These are phyloP conservation scores for Lentinus brumalis DNA, from an alignment of 768 basidiomycete genomes.

Conservation along the genomic window DNA sequence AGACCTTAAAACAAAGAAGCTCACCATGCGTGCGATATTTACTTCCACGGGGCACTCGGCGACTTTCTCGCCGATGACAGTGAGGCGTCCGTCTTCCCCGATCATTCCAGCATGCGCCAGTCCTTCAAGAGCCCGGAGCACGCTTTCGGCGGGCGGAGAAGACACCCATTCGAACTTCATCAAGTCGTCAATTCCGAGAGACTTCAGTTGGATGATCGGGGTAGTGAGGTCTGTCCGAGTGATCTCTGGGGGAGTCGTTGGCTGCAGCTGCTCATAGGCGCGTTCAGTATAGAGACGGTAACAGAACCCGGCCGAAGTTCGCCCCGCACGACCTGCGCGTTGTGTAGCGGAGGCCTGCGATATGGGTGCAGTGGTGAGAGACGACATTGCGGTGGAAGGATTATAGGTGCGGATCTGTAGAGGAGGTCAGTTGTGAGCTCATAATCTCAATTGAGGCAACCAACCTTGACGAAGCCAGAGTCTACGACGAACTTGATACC, in stretches of 20 bases:
- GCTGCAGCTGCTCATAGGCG: conserved; percentile 58
- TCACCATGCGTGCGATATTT: conserved; percentile 90
- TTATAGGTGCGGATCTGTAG: conserved; percentile 86
- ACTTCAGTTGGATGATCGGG: conserved; percentile 91
- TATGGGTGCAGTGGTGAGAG: conserved; percentile 79
- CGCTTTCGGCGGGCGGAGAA: conserved; percentile 81
- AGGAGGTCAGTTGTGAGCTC: not conserved
- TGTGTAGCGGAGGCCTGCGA: conserved; percentile 91
- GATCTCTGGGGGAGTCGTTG: conserved; percentile 85
- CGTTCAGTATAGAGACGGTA: conserved; percentile 85
- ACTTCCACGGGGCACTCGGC: conserved; percentile 95
- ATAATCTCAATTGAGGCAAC: conserved; percentile 6
- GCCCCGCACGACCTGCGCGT: conserved; percentile 91
- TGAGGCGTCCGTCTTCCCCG: conserved; percentile 77
- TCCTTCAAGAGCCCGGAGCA: conserved; percentile 84
- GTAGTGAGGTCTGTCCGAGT: conserved; percentile 89
- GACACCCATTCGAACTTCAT: conserved; percentile 97
- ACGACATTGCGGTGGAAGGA: conserved; percentile 81
- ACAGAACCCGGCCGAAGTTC: conserved; percentile 90
- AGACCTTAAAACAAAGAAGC: conserved; percentile 20
- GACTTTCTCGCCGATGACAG: conserved; percentile 77
- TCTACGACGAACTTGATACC: conserved; percentile 94
- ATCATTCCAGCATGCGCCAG: conserved; percentile 82
- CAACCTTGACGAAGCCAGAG: conserved; percentile 92
- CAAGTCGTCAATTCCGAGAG: conserved; percentile 91